Base-by-base conservation (phyloP, 805 yeast species). In the Wickerhamiella nectarea region DNA sequence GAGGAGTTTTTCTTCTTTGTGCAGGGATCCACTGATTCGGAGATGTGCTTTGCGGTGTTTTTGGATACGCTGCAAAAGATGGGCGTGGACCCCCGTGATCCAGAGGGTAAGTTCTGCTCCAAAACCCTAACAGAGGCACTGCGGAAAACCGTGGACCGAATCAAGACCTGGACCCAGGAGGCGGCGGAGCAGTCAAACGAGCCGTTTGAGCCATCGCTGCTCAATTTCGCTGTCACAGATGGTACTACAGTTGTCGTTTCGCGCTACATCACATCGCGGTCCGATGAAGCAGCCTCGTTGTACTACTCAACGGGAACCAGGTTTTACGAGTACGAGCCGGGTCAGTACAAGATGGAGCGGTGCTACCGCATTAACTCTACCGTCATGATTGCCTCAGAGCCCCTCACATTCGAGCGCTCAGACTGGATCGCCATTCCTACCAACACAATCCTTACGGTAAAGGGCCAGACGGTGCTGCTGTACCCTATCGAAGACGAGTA, bases 381-480 rank as follows among this genome's bases (percentile, higher is more conserved):
- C 14, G 80, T 89, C n/a, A 80, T 91, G 78, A 91, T 91, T 40
- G 95, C 98, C 1, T 80, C 94, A 14, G 98, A 91, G 58, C 98
- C 98, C 0, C 68, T 91, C 46, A 91, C 98, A 0, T 91, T 91
- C 60, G 97, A 91, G 64, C 67, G 98, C 45, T 89, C 87, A 33
- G 98, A 91, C 62, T 91, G 98, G 98, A 82, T 89, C 41, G 79
- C 95, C 3, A 93, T 91, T 0, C 97, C 97, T 2, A 81, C 97
- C 1, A 91, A 91, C 59, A 81, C 96, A 3, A 66, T 80, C 1
- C 60, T 91, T 12, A 82, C 95, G 0, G 76, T 91, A 47, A 78
- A 76, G 50, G 78, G 76, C 45, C 94, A 87, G 59, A 84, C 94
- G 1, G 91, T 91, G 3, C 66, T 91, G 38, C 65, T 91, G 64